phyloP scores from a whole-genome alignment of 305 asterid genomes.

The Euphrasia arctica region DNA sequence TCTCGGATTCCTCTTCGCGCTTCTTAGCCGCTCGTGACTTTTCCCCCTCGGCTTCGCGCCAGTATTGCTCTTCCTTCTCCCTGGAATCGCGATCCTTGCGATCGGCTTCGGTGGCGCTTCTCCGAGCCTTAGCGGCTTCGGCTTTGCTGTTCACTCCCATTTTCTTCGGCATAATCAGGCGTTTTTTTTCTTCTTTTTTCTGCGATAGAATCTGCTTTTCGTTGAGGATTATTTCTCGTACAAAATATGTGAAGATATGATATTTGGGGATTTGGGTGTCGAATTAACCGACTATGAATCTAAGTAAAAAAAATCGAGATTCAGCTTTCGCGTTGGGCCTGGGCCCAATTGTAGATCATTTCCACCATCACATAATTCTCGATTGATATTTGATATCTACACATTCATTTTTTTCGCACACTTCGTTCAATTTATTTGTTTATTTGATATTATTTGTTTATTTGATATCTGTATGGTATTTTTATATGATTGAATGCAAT shows the following conservation, averaged over 20 bases:
- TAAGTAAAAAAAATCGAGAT: no score
- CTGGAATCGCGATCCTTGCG: slow-evolving; percentile 74
- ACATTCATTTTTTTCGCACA: no score
- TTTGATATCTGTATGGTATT: no score
- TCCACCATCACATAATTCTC: no score
- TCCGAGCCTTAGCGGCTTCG: slow-evolving; percentile 84
- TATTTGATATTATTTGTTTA: no score
- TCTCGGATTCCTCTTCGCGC: slow-evolving; percentile 89
- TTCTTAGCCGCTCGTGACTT: slow-evolving; percentile 89
- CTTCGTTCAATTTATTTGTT: no score
- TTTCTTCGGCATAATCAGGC: slow-evolving; percentile 72
- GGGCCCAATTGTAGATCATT: no score
- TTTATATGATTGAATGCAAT: no score
- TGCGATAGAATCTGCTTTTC: background rate
- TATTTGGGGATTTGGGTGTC: background rate
- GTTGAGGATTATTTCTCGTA: no score
- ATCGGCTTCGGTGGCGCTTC: slow-evolving; percentile 61
- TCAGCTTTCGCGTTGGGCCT: no score
- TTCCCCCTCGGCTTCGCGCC: slow-evolving; percentile 94
- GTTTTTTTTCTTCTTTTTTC: slow-evolving; percentile 7
- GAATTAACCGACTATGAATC: no score
- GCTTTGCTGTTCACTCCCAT: slow-evolving; percentile 94
- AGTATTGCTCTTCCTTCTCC: slow-evolving; percentile 82
- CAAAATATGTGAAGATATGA: background rate
- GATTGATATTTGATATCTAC: no score